Percentiles rank a stretch among this genome's conserved stretches.
These are phyloP conservation scores for Vitis hybrid DNA, from an alignment of 177 flowering plant species.

Conservation along the genomic window DNA sequence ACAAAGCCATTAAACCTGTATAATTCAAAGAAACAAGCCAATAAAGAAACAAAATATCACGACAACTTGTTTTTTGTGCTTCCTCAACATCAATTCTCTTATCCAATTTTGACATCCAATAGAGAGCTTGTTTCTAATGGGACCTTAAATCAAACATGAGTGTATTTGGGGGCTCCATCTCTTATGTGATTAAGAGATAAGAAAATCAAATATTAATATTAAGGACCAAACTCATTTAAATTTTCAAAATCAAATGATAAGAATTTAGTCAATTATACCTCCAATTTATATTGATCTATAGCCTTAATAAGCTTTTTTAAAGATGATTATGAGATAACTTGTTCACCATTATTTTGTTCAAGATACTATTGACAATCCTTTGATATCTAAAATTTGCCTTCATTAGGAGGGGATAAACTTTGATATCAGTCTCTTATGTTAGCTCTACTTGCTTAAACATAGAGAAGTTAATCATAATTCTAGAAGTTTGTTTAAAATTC, in stretches of 20 bases:
- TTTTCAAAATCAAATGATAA: background rate
- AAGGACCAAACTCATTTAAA: no score
- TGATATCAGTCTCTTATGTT: no score
- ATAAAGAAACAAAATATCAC: no score
- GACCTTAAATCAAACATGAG: conserved; percentile 60
- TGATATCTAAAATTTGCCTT: background rate
- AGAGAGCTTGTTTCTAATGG: conserved; percentile 76
- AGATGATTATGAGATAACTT: conserved; percentile 51
- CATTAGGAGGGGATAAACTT: no score
- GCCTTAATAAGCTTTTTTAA: conserved; percentile 68
- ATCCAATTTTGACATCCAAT: conserved; percentile 73
- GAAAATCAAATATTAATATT: background rate
- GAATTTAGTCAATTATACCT: conserved; percentile 34
- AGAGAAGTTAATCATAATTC: no score
- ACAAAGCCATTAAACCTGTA: no score
- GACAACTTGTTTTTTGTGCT: conserved; percentile 36
- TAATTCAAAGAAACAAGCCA: no score
- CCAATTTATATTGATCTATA: conserved; percentile 57
- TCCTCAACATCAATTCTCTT: conserved; percentile 56
- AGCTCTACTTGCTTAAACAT: no score
- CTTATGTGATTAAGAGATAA: conserved; percentile 32
- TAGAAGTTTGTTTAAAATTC: no score
- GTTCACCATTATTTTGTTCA: conserved; percentile 48
- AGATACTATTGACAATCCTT: conserved; percentile 32
- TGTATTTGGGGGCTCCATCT: conserved; percentile 68